Base-by-base conservation (phyloP, 1,284 basidiomycete genomes). In the Takashimella koratensis region DNA sequence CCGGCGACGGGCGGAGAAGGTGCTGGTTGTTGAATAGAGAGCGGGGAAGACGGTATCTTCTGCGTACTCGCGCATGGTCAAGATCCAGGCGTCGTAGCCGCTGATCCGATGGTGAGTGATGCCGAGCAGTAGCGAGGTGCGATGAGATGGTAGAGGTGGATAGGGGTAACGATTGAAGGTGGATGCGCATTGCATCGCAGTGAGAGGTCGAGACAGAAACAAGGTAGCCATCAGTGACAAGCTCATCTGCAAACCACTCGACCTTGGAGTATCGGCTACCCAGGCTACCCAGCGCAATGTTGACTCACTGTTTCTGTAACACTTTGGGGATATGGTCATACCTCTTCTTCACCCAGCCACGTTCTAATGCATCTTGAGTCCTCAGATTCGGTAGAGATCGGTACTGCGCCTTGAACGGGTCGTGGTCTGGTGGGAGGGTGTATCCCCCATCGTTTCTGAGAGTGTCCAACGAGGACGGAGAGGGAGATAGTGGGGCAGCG, bases 41-140 rank as follows among this genome's bases (percentile, higher is more conserved):
- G 81, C 78, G 76, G 79, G 79, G 77, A 81, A 82, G 21, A 80
- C 71, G 1, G 80, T 79, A 47, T 62, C 81, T 56, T 83, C 81
- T 2, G 80, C 81, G 58, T 82, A 79, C 59, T 83, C 81, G 43
- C 79, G 73, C 68, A 79, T 78, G 56, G 74, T 74, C 60, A 82
- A 75, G 25, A 65, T 51, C 49, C 59, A 60, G 6, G 55, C 57
- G 40, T 67, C 60, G 47, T 63, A 57, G 13, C 56, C 59, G 49
- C 62, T 60, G 39, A 16, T 5, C 11, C n/a, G 22, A 25, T n/a
- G n/a, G n/a, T n/a, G n/a, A n/a, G n/a, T n/a, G n/a, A n/a, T n/a
- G n/a, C 20, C 4, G 36, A 24, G 5, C 4, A 25, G 44, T 22
- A 53, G 46, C 43, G n/a, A n/a, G n/a, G n/a, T n/a, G n/a, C n/a